phyloP scores from a whole-genome alignment of 2,329 filamentous ascomycete species.

The Macrophomina tecta region DNA sequence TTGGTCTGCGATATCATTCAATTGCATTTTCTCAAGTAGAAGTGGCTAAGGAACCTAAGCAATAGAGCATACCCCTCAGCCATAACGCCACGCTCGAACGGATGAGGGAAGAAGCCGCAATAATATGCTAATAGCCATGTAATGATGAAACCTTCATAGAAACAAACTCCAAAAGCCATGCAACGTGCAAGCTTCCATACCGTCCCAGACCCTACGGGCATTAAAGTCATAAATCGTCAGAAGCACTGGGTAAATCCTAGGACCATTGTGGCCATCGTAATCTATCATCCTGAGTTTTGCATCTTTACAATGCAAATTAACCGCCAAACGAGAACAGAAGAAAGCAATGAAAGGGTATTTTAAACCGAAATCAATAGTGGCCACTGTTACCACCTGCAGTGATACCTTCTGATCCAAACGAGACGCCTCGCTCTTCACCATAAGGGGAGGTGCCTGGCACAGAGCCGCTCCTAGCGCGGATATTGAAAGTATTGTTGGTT shows the following conservation, averaged over 20 bases:
- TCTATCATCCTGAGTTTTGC: conserved; percentile 20
- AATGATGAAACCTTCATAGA: not conserved
- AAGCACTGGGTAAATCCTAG: conserved; percentile 3
- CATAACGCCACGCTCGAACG: conserved; percentile 15
- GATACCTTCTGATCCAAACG: conserved; percentile 35
- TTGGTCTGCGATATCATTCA: too few species aligned
- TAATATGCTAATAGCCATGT: not conserved
- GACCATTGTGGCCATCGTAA: conserved; percentile 16
- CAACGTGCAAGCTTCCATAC: conserved; percentile 6
- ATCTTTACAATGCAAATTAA: not conserved
- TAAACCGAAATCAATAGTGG: conserved; percentile 25
- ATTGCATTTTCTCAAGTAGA: not conserved
- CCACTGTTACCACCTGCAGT: conserved; percentile 34
- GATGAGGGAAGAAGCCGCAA: not conserved
- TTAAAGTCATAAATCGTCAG: conserved; percentile 15
- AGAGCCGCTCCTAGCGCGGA: conserved; percentile 39
- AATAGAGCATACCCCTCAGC: not conserved
- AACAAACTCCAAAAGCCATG: conserved; percentile 16
- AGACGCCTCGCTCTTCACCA: conserved; percentile 36
- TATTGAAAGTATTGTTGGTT: conserved; percentile 39
- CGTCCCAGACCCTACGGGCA: not conserved
- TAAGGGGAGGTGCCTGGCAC: conserved; percentile 38
- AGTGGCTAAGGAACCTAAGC: not conserved
- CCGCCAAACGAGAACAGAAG: not conserved
- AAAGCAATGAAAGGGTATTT: conserved; percentile 1